Percentiles rank a stretch among this genome's conserved stretches.
These are phyloP conservation scores for Phanerodontia chrysosporium DNA, from an alignment of 768 basidiomycete genomes.

Conservation along the genomic window DNA sequence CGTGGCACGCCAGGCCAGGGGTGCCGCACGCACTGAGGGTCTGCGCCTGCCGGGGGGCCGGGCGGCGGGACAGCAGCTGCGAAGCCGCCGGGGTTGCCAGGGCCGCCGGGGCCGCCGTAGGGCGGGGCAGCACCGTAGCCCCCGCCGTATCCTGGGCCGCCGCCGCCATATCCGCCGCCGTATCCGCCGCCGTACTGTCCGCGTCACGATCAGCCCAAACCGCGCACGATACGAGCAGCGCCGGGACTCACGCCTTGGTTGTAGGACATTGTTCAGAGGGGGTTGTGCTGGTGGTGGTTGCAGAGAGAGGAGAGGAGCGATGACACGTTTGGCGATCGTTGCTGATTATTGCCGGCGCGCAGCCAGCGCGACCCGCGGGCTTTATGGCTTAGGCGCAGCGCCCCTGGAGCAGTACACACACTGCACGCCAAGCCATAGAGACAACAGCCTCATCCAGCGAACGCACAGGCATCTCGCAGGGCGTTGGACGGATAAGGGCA, in stretches of 20 bases:
- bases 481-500: neutral
- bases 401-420: neutral
- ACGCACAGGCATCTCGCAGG: neutral
- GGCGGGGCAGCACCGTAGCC: conserved; percentile 13
- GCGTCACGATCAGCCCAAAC: neutral
- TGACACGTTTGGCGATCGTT: neutral
- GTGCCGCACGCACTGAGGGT: conserved; percentile 59
- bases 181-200: conserved; percentile 7
- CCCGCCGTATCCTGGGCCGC: conserved; percentile 23
- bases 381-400: neutral
- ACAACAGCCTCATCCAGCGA: neutral
- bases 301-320: neutral
- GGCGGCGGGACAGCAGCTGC: conserved; percentile 20
- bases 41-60: conserved; percentile 61
- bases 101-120: conserved; percentile 19
- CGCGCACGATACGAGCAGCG: conserved; percentile 6
- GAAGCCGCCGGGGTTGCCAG: conserved; percentile 32
- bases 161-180: conserved; percentile 18
- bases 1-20: neutral
- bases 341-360: neutral
- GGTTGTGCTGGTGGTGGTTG: neutral
- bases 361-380: neutral
- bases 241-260: conserved; percentile 18
- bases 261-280: conserved; percentile 31
- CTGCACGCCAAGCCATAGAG: neutral